Conservation (phyloP, 1,139 yeast genomes). For the Waltiozyma sp. region DNA sequence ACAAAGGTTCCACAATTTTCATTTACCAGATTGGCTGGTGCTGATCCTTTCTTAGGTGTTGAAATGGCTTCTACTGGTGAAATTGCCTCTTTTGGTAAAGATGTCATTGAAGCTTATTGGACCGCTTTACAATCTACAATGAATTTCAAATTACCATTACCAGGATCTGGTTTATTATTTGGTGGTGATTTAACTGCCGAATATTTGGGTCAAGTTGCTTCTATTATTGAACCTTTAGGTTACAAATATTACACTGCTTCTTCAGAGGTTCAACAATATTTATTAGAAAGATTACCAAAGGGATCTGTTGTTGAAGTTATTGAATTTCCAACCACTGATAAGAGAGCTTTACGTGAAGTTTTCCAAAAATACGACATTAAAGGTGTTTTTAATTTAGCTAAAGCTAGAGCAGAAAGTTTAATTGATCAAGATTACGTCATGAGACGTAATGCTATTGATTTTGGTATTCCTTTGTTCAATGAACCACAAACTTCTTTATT, state of each 20-base stretch:
- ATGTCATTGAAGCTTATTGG: conserved; percentile 90
- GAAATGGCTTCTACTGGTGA: conserved; percentile 99
- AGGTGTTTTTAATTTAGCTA: conserved; percentile 86
- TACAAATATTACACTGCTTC: conserved; percentile 77
- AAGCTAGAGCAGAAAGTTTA: conserved; percentile 74
- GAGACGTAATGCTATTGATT: conserved; percentile 98
- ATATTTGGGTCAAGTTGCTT: conserved; percentile 64
- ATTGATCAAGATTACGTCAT: conserved; percentile 87
- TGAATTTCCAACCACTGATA: conserved; percentile 86
- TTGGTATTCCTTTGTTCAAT: conserved; percentile 90
- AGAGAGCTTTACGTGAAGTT: conserved; percentile 85
- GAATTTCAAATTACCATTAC: conserved; percentile 90
- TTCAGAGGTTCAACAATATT: conserved; percentile 57
- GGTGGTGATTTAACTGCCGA: conserved; percentile 84
- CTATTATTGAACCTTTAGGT: conserved; percentile 59
- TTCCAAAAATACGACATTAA: conserved; percentile 78
- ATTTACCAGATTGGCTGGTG: conserved; percentile 95
- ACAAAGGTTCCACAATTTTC: conserved; percentile 97
- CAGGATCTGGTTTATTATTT: conserved; percentile 80
- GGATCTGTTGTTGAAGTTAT: conserved; percentile 44
- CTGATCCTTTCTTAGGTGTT: conserved; percentile 96
- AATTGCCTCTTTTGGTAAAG: conserved; percentile 89
- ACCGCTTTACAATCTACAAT: conserved; percentile 91
- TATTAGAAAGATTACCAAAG: conserved; percentile 34
- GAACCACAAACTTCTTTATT: conserved; percentile 88